phyloP scores from a whole-genome alignment of 345 rosid genomes.

The Heritiera littoralis region DNA sequence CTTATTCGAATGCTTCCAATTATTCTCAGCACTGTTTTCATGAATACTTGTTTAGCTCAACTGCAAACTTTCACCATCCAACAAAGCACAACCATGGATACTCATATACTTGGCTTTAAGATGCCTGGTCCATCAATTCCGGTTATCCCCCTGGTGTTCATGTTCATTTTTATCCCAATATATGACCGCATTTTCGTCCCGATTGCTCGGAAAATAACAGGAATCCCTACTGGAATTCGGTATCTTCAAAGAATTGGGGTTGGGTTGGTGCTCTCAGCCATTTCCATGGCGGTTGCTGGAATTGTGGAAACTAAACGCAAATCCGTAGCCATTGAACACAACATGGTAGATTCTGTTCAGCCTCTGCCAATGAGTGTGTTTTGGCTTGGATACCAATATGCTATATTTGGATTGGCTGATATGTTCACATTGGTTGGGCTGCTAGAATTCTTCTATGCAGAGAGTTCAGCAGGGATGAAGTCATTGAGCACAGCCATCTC shows the following conservation, averaged over 20 bases:
- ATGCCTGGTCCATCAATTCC: conserved; percentile 59
- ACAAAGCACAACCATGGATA: conserved; percentile 61
- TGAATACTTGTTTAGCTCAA: conserved; percentile 72
- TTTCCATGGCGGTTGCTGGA: conserved; percentile 60
- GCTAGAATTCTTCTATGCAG: conserved; percentile 57
- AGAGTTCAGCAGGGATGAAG: conserved; percentile 64
- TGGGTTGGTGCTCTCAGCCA: conserved; percentile 49
- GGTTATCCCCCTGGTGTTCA: conserved; percentile 53
- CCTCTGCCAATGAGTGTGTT: conserved; percentile 57
- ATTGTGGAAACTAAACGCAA: conserved; percentile 49
- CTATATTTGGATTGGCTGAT: conserved; percentile 57
- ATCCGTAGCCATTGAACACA: conserved; percentile 41
- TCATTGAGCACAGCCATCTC: conserved; percentile 57
- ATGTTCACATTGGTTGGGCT: conserved; percentile 60
- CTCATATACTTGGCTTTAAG: conserved; percentile 39
- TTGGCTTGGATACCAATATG: conserved; percentile 61
- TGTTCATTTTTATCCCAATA: conserved; percentile 48
- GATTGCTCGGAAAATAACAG: conserved; percentile 46
- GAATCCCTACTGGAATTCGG: conserved; percentile 55
- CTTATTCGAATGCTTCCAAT: conserved; percentile 55
- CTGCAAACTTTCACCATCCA: conserved; percentile 66
- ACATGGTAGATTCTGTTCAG: conserved; percentile 48
- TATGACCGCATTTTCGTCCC: conserved; percentile 59
- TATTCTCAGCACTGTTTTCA: conserved; percentile 57
- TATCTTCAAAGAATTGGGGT: conserved; percentile 53